Conservation (phyloP, 2,329 filamentous ascomycete species). For the Fusarium nurragi region DNA sequence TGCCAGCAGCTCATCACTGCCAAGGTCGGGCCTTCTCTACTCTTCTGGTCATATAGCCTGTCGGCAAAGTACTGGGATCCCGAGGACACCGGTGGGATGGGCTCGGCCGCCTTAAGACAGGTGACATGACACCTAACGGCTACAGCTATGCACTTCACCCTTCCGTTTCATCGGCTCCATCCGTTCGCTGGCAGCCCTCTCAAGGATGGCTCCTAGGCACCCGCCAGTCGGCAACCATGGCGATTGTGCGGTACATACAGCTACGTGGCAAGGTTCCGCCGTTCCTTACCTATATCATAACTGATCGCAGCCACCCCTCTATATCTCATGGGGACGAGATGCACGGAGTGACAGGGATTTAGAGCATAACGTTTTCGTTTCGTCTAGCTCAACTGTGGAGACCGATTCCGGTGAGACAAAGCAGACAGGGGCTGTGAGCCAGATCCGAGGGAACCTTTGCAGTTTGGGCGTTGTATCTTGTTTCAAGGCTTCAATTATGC, state of each 20-base stretch:
- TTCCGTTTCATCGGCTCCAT: constrained; percentile 33
- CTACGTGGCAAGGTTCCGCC: constrained; percentile 38
- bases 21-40: constrained; percentile 29
- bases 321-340: constrained; percentile 26
- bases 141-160: neutral
- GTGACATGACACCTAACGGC: constrained; percentile 13
- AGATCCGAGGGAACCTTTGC: constrained; percentile 35
- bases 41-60: constrained; percentile 20
- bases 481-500: constrained; percentile 32
- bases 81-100: constrained; percentile 12
- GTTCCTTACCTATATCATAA: constrained; percentile 32
- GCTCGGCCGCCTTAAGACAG: constrained; percentile 19
- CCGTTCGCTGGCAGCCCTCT: constrained; percentile 16
- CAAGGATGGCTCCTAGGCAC: constrained; percentile 14
- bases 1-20: constrained; percentile 1
- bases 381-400: constrained; percentile 38
- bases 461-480: constrained; percentile 25
- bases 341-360: constrained; percentile 26
- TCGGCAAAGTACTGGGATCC: constrained; percentile 22
- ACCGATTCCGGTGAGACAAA: constrained; percentile 37
- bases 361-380: constrained; percentile 34
- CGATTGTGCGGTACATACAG: constrained; percentile 23
- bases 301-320: constrained; percentile 20
- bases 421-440: constrained; percentile 26
- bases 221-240: constrained; percentile 33